Evolutionary conservation across 169 alveolate species (phyloP).

Genomic region (Eimeria maxima): DNA sequence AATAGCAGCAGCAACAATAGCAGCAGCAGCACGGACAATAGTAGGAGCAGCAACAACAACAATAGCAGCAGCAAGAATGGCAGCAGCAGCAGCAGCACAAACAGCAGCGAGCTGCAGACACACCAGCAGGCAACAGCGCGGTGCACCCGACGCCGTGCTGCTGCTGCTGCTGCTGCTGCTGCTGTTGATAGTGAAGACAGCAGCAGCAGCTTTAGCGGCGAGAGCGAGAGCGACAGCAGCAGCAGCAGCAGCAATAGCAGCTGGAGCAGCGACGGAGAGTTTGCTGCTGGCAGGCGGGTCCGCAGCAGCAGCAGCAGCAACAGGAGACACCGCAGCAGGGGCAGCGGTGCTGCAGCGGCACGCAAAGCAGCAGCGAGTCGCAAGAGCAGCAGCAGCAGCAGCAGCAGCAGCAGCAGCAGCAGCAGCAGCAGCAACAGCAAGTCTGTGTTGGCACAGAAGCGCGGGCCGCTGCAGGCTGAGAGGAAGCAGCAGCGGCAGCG

Average conservation of each 20-base stretch:
- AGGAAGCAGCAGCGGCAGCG: conserved; percentile 40
- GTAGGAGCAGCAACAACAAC: conserved; percentile 35
- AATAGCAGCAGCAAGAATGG: background rate
- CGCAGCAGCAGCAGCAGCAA: conserved; percentile 2
- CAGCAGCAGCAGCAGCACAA: background rate
- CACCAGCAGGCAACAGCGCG: too few relatives aligned
- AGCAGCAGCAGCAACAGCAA: conserved; percentile 38
- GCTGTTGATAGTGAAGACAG: background rate
- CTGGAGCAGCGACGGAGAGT: background rate
- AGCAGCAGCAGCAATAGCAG: conserved; percentile 56
- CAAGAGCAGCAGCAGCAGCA: background rate
- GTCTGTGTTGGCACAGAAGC: background rate
- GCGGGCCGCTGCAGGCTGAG: conserved; percentile 25
- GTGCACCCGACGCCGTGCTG: too few relatives aligned
- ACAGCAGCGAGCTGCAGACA: too few relatives aligned
- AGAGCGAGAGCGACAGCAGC: background rate
- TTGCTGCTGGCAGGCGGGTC: background rate
- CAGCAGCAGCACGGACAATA: background rate
- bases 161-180: background rate
- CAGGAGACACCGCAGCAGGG: too few relatives aligned
- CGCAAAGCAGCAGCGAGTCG: too few relatives aligned
- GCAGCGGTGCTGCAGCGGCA: too few relatives aligned
- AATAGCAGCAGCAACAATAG: background rate
- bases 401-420: conserved; percentile 48
- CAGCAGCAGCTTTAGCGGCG: conserved; percentile 39